These are phyloP conservation scores for Termitomyces bulborhizus DNA, from an alignment of 768 basidiomycete species.

Conservation along the genomic window DNA sequence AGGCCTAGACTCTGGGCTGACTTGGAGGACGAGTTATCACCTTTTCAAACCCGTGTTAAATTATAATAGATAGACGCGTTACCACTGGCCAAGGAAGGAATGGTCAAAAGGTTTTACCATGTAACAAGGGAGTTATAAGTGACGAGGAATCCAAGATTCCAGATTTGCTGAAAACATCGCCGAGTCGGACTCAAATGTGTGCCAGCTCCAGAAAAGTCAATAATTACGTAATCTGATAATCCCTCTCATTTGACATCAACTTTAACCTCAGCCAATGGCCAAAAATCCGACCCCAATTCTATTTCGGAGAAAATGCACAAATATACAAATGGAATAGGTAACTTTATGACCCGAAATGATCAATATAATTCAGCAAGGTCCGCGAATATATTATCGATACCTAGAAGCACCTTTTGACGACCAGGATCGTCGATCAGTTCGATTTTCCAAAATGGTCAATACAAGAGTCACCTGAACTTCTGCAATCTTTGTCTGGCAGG, in stretches of 20 bases:
- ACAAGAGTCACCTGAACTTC: conserved; percentile 2
- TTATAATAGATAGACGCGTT: background rate
- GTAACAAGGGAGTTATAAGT: background rate
- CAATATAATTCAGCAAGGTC: background rate
- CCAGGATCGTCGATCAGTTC: background rate
- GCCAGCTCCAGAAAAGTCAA: background rate
- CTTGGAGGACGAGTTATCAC: background rate
- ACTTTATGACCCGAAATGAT: background rate
- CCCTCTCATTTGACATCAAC: background rate
- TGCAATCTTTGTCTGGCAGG: background rate
- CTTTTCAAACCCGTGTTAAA: background rate
- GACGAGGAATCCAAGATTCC: background rate
- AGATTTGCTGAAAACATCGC: background rate
- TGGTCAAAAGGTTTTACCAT: background rate
- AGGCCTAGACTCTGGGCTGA: background rate
- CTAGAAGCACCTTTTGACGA: background rate
- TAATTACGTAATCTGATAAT: background rate
- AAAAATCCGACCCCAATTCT: background rate
- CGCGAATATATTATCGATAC: background rate
- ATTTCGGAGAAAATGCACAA: background rate
- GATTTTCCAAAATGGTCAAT: background rate
- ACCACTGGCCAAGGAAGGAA: background rate
- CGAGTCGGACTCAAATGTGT: background rate
- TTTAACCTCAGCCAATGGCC: background rate
- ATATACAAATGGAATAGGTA: background rate